Evolutionary conservation across 2,329 filamentous ascomycete species (phyloP), one percentile per base, ranked within the genome.

Genomic region (Aspergillus caelatus): DNA sequence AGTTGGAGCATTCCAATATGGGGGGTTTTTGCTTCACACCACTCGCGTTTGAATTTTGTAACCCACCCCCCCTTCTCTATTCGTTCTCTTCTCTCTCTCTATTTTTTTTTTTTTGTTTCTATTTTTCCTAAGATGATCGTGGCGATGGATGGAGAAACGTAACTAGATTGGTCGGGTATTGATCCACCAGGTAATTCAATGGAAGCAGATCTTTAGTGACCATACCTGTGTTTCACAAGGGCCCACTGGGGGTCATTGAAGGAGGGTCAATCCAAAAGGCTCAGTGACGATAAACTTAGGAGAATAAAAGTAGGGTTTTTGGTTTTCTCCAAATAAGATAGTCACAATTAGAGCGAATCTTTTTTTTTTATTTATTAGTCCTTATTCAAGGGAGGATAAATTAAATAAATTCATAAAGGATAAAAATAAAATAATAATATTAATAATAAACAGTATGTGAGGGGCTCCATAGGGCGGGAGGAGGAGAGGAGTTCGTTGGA

Each of bases 1-100:
- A 62, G 57, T 65, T 63, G 54, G 62, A 67, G 60, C 66, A 67
- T 68, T 68, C 62, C 63, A 41, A 62, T 62, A 36, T 59, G 54
- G 21, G 48, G 34, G 43, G 36, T 2, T 26, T 58, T 28, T 62
- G 30, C 48, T 45, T 64, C 30, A 32, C 32, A n/a, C 23, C 26
- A 41, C n/a, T 34, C n/a, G 21, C 19, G 21, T 55, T 36, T 23
- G 52, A 14, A 39, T 16, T 55, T 23, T 26, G 14, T 28, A 52
- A 52, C 32, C 52, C 32, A 11, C 28, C n/a, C 11, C 11, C 32
- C 16, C 32, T 10, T 12, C 11, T 26, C 32, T 34, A 34, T 7
- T 39, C 26, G 14, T 21, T 34, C 11, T 32, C 28, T 57, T 57
- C 19, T 28, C 12, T 45, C 26, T 26, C 26, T 5, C 4, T 4